A percentile compares a stretch with the other conserved stretches of the same genome.
Conservation (phyloP, 805 yeast genomes). For the Zygoascus ofunaensis region DNA sequence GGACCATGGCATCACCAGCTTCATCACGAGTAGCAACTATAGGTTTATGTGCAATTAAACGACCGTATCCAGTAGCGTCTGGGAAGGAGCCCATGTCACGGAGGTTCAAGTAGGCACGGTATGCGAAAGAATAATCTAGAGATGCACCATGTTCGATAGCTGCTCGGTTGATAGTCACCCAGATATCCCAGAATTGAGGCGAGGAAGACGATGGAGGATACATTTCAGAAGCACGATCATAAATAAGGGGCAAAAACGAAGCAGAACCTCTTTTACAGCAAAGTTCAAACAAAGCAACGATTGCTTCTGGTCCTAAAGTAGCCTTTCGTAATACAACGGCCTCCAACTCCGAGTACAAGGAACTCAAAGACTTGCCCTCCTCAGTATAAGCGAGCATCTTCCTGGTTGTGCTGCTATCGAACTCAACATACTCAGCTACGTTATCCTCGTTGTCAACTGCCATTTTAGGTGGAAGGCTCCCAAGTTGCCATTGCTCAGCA, state of each 20-base stretch:
- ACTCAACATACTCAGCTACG: background rate
- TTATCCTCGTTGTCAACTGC: too few relatives aligned
- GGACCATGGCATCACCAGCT: slow-evolving; percentile 25
- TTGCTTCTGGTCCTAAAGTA: slow-evolving; percentile 15
- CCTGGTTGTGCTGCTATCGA: slow-evolving; percentile 10
- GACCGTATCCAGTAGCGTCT: slow-evolving; percentile 30
- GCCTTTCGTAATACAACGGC: slow-evolving; percentile 10
- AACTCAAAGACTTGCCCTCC: slow-evolving; percentile 9
- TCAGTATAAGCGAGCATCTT: slow-evolving; percentile 15
- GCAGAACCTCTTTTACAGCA: slow-evolving; percentile 6
- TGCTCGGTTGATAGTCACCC: slow-evolving; percentile 24
- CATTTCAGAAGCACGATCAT: slow-evolving; percentile 10
- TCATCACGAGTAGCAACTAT: slow-evolving; percentile 22
- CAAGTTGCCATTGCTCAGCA: background rate
- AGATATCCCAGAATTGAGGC: slow-evolving; percentile 17
- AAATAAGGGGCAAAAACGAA: slow-evolving; percentile 6
- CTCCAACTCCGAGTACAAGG: slow-evolving; percentile 12
- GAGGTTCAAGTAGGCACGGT: slow-evolving; percentile 21
- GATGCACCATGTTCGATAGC: slow-evolving; percentile 22
- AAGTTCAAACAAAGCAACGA: slow-evolving; percentile 15
- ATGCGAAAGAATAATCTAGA: slow-evolving; percentile 19
- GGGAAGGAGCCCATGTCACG: slow-evolving; percentile 25
- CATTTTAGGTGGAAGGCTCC: background rate
- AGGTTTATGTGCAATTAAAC: slow-evolving; percentile 23
- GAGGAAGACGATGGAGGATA: slow-evolving; percentile 17